Evolutionary conservation across 2,329 filamentous ascomycete species (phyloP).

Genomic region (Nemania sp.): DNA sequence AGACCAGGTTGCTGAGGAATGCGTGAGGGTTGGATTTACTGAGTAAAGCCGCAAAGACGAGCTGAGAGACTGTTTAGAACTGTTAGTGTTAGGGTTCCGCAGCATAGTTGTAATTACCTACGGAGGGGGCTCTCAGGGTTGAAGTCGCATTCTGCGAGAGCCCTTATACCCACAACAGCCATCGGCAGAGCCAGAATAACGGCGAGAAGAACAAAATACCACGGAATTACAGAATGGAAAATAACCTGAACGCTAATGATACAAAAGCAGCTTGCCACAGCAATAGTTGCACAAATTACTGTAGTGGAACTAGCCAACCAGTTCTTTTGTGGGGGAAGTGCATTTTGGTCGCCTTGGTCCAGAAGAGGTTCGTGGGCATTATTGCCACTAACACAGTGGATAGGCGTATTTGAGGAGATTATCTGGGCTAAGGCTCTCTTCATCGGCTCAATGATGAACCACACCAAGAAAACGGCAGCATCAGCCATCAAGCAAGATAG

Average conservation of each 20-base stretch:
- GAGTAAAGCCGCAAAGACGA: background rate
- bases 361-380: too few species aligned
- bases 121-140: background rate
- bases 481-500: background rate
- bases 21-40: background rate
- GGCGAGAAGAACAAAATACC: background rate
- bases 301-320: too few species aligned
- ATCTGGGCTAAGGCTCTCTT: too few species aligned
- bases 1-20: background rate
- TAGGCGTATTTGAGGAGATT: too few species aligned
- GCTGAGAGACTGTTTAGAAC: background rate
- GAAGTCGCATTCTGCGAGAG: background rate
- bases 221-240: background rate
- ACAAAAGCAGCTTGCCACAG: background rate
- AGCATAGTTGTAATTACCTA: background rate
- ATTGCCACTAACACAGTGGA: too few species aligned
- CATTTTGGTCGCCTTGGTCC: too few species aligned
- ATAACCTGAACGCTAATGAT: background rate
- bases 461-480: background rate
- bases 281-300: too few species aligned
- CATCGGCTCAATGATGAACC: too few species aligned
- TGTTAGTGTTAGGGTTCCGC: too few species aligned
- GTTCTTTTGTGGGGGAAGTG: too few species aligned
- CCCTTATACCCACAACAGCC: background rate
- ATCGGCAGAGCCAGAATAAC: background rate